Evolutionary conservation across 2,329 filamentous ascomycete genomes (phyloP).

Genomic region (Phyllosticta citribraziliensis): DNA sequence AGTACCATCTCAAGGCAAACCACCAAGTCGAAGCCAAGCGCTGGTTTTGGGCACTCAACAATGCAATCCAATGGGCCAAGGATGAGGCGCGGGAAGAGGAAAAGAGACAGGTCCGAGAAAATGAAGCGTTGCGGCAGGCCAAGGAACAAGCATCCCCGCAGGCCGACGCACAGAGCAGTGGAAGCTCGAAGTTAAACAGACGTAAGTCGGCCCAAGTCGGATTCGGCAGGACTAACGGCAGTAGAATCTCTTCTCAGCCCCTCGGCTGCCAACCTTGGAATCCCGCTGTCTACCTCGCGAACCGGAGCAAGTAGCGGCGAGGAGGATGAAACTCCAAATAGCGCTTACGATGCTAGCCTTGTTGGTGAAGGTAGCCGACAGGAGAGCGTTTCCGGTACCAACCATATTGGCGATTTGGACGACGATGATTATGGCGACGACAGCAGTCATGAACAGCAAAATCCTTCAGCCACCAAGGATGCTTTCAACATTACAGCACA

Average conservation of each 20-base stretch:
- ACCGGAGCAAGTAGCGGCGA: constrained; percentile 41
- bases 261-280: not conserved
- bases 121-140: constrained; percentile 66
- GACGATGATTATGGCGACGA: constrained; percentile 68
- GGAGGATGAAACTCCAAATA: constrained; percentile 43
- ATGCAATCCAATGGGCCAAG: constrained; percentile 96
- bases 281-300: constrained; percentile 15
- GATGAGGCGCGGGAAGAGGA: constrained; percentile 92
- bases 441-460: constrained; percentile 64
- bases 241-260: not conserved
- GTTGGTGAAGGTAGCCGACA: constrained; percentile 44
- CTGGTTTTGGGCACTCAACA: constrained; percentile 99
- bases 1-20: constrained; percentile 95
- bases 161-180: constrained; percentile 31
- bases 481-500: constrained; percentile 96
- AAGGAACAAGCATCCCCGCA: constrained; percentile 54
- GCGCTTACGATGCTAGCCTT: constrained; percentile 48
- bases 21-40: constrained; percentile 96
- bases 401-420: constrained; percentile 49
- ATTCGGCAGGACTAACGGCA: not conserved
- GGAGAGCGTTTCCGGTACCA: constrained; percentile 39
- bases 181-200: constrained; percentile 22
- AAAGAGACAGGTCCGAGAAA: constrained; percentile 61
- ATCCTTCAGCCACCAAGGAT: constrained; percentile 64
- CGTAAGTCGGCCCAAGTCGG: not conserved